Percentiles rank a stretch among this genome's conserved stretches.
These are phyloP conservation scores for Coemansia sp. DNA, from an alignment of 192 early-diverging fungal species.

Conservation along the genomic window DNA sequence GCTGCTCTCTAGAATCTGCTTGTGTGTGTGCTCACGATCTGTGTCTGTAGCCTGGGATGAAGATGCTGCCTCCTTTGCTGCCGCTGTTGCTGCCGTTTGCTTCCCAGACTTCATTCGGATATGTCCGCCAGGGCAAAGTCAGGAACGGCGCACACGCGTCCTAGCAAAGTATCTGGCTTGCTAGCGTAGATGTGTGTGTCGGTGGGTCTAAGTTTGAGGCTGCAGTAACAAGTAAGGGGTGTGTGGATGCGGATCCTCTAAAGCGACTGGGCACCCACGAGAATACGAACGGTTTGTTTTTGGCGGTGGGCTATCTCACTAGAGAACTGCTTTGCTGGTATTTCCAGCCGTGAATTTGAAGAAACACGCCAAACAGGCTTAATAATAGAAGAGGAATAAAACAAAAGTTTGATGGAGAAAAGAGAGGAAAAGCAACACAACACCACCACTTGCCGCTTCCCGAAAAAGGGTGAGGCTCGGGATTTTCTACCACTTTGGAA, in stretches of 20 bases:
- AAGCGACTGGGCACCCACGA: neutral
- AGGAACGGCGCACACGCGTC: neutral
- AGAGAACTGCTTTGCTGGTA: neutral
- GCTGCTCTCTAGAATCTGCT: neutral
- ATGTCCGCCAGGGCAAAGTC: neutral
- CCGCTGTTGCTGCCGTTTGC: constrained; percentile 16
- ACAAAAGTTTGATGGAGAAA: neutral
- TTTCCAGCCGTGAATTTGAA: neutral
- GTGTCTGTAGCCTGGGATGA: constrained; percentile 1
- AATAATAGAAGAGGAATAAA: neutral
- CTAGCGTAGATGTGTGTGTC: neutral
- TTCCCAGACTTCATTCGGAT: constrained; percentile 29
- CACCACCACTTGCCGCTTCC: too few species aligned
- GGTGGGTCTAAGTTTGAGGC: neutral
- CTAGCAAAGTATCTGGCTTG: neutral
- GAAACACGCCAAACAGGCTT: too few species aligned
- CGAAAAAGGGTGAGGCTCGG: too few species aligned
- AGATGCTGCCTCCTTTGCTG: constrained; percentile 1
- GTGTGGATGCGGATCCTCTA: neutral
- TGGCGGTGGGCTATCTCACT: neutral
- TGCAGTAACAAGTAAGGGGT: neutral
- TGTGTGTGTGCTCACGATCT: neutral
- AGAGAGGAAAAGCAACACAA: neutral
- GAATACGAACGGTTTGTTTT: neutral
- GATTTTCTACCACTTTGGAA: too few species aligned